A percentile compares a stretch with the other conserved stretches of the same genome.
phyloP scores from a whole-genome alignment of 2,329 filamentous ascomycete genomes.

The Scytalidium sp. region DNA sequence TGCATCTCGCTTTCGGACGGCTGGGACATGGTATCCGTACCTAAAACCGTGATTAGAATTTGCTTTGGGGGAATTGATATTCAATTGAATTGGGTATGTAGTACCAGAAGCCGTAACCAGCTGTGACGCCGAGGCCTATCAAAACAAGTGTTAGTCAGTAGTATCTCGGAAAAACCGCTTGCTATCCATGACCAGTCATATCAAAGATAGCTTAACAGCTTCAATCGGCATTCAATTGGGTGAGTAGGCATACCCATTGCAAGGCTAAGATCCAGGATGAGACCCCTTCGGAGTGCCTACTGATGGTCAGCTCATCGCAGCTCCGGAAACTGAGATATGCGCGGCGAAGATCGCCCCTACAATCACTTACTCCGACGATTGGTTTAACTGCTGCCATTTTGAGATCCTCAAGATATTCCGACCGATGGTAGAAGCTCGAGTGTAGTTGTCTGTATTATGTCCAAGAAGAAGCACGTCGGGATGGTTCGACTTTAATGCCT shows the following conservation, averaged over 20 bases:
- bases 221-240: background rate
- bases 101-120: conserved; percentile 56
- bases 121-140: conserved; percentile 49
- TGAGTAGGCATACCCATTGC: conserved; percentile 44
- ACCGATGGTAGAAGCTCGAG: conserved; percentile 21
- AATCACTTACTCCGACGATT: conserved; percentile 32
- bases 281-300: conserved; percentile 56
- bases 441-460: background rate
- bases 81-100: conserved; percentile 11
- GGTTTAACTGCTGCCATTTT: conserved; percentile 26
- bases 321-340: conserved; percentile 6
- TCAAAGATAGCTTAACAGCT: background rate
- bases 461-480: background rate
- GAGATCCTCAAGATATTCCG: conserved; percentile 20
- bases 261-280: conserved; percentile 56
- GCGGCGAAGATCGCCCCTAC: background rate
- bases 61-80: background rate
- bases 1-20: conserved; percentile 34
- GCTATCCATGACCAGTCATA: background rate
- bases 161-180: background rate
- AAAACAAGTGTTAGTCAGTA: background rate
- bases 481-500: background rate
- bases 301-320: conserved; percentile 23
- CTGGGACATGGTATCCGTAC: conserved; percentile 40
- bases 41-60: conserved; percentile 13